Evolutionary conservation across 2,329 filamentous ascomycete species (phyloP), one percentile per base, ranked within the genome.

Genomic region (Cryoendolithus antarcticus): DNA sequence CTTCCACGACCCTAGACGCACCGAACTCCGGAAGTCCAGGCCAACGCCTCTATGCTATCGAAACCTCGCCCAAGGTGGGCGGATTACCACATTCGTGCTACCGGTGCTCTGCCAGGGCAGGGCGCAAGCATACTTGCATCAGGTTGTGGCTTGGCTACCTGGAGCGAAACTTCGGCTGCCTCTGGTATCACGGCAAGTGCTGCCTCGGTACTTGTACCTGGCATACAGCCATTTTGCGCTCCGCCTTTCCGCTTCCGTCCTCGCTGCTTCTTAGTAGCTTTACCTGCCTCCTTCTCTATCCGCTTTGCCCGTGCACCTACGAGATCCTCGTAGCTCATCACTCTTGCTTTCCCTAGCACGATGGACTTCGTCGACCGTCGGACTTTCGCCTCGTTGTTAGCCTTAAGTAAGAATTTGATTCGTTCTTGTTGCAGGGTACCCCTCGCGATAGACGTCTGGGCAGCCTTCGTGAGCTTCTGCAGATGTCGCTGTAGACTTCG

Each of bases 311-410:
- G 39, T 42, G 45, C 48, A 32, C 43, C 42, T 19, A 43, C 30
- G 27, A 52, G 44, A 19, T 53, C 48, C 32, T 51, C 44, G 35
- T 44, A 53, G 31, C 38, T 44, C 41, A 55, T 52, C 8, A 54
- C 47, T 40, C 45, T 54, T 15, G 42, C 50, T 40, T 30, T 49
- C 15, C 49, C 47, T 15, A 55, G 34, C 11, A 52, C 38, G 8
- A 42, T 2, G 33, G 51, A 47, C 39, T 46, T 54, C 8, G 48
- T 52, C 34, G 45, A 44, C 42, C 45, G 45, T 21, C 50, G 46
- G 32, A 37, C 30, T 43, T 50, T 54, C 21, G 43, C 44, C 42
- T 57, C 45, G 35, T 53, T 44, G 30, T 56, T 56, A 2, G 52
- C 49, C 37, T 43, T 44, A 33, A 40, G 38, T 34, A 59, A 46